Evolutionary conservation across 768 basidiomycete genomes (phyloP).

Genomic region (Psilocybe sp.): DNA sequence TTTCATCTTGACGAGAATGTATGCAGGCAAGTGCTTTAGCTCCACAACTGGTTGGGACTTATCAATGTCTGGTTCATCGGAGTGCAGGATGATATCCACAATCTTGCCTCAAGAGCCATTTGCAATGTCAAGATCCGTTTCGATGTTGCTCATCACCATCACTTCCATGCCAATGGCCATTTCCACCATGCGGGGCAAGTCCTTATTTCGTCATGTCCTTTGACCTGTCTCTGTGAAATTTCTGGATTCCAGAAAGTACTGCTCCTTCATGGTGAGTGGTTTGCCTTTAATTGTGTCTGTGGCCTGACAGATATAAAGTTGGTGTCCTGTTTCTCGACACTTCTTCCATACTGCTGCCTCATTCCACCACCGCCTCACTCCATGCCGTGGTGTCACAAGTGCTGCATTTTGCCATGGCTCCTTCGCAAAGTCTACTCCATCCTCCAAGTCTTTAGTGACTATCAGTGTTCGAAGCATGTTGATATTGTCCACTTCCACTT

Average conservation of each 20-base stretch:
- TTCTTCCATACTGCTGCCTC: too few species aligned
- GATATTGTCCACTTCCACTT: conserved; percentile 20
- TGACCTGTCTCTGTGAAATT: background rate
- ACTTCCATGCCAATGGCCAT: conserved; percentile 32
- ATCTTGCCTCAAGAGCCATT: conserved; percentile 34
- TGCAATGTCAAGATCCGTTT: conserved; percentile 38
- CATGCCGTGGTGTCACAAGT: too few species aligned
- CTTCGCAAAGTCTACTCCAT: conserved; percentile 16
- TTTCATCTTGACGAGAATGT: background rate
- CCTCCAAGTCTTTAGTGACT: conserved; percentile 5
- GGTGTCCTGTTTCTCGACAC: too few species aligned
- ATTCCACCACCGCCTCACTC: too few species aligned
- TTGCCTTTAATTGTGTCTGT: too few species aligned
- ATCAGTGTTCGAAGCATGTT: conserved; percentile 17
- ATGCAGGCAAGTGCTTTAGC: background rate
- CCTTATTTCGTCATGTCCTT: background rate
- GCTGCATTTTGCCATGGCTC: too few species aligned
- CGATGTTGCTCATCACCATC: conserved; percentile 36
- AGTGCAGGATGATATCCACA: conserved; percentile 3
- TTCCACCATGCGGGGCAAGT: conserved; percentile 2
- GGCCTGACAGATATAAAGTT: too few species aligned
- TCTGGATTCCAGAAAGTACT: background rate
- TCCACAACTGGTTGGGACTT: background rate
- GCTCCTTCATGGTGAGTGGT: background rate
- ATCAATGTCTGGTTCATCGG: background rate